Percentiles rank a stretch among this genome's conserved stretches.
Conservation (phyloP, 2,329 filamentous ascomycete genomes). For the Penicillium polonicum region DNA sequence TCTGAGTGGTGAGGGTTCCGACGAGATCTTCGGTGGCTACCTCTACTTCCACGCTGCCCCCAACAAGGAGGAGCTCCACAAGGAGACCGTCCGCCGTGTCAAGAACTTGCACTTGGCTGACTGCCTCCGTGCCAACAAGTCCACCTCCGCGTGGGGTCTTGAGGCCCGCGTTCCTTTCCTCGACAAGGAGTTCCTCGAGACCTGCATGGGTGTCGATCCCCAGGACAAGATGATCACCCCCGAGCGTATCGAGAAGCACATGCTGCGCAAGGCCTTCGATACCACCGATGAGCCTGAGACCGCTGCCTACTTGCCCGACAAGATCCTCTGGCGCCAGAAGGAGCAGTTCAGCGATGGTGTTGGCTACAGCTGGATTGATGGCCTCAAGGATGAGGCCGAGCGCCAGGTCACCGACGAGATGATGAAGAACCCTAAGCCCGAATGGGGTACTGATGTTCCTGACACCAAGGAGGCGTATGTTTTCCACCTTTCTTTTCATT, state of each 20-base stretch:
- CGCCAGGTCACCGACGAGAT: slow-evolving; percentile 89
- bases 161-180: slow-evolving; percentile 97
- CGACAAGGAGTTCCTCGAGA: slow-evolving; percentile 94
- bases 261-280: slow-evolving; percentile 96
- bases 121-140: slow-evolving; percentile 98
- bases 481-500: neutral
- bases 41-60: slow-evolving; percentile 97
- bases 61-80: slow-evolving; percentile 87
- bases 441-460: slow-evolving; percentile 91
- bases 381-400: slow-evolving; percentile 91
- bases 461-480: slow-evolving; percentile 93
- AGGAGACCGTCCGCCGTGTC: slow-evolving; percentile 88
- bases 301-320: slow-evolving; percentile 86
- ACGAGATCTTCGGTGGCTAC: slow-evolving; percentile 98
- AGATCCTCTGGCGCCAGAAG: slow-evolving; percentile 98
- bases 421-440: slow-evolving; percentile 96
- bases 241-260: slow-evolving; percentile 93
- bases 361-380: slow-evolving; percentile 98
- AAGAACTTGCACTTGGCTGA: slow-evolving; percentile 97
- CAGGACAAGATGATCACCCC: slow-evolving; percentile 92
- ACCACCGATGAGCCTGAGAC: slow-evolving; percentile 78
- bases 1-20: slow-evolving; percentile 89
- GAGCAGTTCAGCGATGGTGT: slow-evolving; percentile 99
- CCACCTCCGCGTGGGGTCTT: slow-evolving; percentile 94
- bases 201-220: slow-evolving; percentile 90